Base-by-base conservation (phyloP, 1,284 basidiomycete genomes). In the Leccinum colubrinum region DNA sequence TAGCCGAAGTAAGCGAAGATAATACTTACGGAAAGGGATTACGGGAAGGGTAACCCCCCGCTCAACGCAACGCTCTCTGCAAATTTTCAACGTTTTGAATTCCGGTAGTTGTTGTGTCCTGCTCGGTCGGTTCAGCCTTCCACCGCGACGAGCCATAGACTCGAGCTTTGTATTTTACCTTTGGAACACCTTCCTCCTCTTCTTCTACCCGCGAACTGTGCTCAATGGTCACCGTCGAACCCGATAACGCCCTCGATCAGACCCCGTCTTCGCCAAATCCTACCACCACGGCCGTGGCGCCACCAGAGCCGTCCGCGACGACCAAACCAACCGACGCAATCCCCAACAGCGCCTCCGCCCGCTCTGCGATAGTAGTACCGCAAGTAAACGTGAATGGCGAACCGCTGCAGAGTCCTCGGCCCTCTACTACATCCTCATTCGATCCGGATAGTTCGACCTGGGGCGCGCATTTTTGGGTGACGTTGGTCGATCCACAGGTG, bases 381-480 rank as follows among this genome's bases (percentile, higher is more conserved):
- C 72, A 74, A 50, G 75, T 74, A 12, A 74, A 76, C 58, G 69
- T 74, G 37, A 74, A 74, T 35, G 72, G 72, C 35, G 73, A 74
- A 39, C 72, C 72, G 2, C 20, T 74, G 3, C 65, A 61, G 50
- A 76, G 73, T 59, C 75, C 70, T 43, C 66, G 73, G 41, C 74
- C 68, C 11, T 73, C 74, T 15, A 72, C 60, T 20, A 67, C 65
- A 2, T 69, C 72, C 27, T 15, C 30, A 0, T 58, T 63, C 27
- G 74, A 75, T 62, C 61, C 71, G 4, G 75, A 76, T 39, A 74
- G 62, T 62, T 64, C 72, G 59, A 76, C 70, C 1, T 73, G 91
- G 91, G 91, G 91, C 4, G 83, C 88, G n/a, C 87, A 93, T 72
- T 93, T 93, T 71, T 93, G 91, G 91, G 90, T 93, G 6, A 93